Evolutionary conservation across 1,139 yeast genomes (phyloP), one percentile per base, ranked within the genome.

Genomic region (Pichia cactophila): DNA sequence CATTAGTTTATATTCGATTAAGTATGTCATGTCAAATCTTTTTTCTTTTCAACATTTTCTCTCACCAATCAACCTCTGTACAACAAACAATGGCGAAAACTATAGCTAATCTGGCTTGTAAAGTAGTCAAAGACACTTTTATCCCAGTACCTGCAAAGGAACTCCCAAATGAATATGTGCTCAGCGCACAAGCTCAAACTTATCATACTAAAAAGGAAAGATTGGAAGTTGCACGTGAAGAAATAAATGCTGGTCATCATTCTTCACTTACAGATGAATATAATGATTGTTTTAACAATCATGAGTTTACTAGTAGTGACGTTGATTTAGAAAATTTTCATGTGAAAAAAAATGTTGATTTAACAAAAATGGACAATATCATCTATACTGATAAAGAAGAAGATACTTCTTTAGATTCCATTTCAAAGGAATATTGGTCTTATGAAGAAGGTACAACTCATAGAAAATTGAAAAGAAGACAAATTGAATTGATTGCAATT

Each of bases 401-500:
- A 33, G 33, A 44, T 36, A 4, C 33, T 5, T 28, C 26, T 16
- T 28, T 46, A 12, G 26, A 8, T 7, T n/a, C 11, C 3, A 35
- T 20, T 16, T 50, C 50, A 14, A 40, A 36, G 11, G 41, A 41
- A 23, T 44, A 46, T 38, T 26, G 33, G 36, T 28, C 47, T 23
- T 56, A 41, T 40, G 60, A 57, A 52, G 46, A 38, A 31, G 60
- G 60, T 28, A 36, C 45, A 29, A 55, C 54, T 7, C 60, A 57
- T 37, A 45, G 61, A 36, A 52, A 51, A 17, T 48, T 58, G 23
- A 50, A 50, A 29, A 29, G 56, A 16, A 46, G 60, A 42, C 86
- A 81, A 62, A 81, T 86, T 46, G 86, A 86, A 58, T 75, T 86
- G 61, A 81, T 86, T 61, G 89, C 92, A 45, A 80, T 81, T 36